Evolutionary conservation across 2,329 filamentous ascomycete genomes (phyloP).

Genomic region (Fusarium nisikadoi): DNA sequence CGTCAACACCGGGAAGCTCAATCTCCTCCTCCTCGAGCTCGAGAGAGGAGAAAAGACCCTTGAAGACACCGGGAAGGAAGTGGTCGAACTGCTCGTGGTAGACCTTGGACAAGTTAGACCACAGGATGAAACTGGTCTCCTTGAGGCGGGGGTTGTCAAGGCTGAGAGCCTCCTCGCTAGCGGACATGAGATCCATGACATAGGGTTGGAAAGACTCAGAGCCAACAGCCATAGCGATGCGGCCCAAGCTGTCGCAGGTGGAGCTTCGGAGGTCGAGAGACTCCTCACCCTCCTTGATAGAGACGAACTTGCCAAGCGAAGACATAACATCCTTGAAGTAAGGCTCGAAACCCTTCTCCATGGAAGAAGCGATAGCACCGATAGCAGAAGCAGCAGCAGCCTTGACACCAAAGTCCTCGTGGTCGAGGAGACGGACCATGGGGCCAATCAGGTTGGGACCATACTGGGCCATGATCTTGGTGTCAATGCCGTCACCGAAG

Average conservation of each 20-base stretch:
- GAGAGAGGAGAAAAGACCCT: slow-evolving; percentile 84
- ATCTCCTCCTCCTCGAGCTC: slow-evolving; percentile 90
- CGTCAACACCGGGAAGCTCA: slow-evolving; percentile 72
- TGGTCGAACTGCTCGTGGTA: slow-evolving; percentile 86
- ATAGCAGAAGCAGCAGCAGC: slow-evolving; percentile 88
- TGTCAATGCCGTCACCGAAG: slow-evolving; percentile 88
- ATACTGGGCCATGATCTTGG: slow-evolving; percentile 79
- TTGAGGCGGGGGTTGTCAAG: slow-evolving; percentile 90
- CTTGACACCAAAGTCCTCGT: slow-evolving; percentile 90
- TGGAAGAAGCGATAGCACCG: slow-evolving; percentile 87
- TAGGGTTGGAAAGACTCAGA: slow-evolving; percentile 88
- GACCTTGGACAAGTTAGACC: slow-evolving; percentile 93
- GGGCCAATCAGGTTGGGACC: slow-evolving; percentile 84
- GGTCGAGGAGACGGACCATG: slow-evolving; percentile 83
- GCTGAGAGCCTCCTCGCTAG: slow-evolving; percentile 89
- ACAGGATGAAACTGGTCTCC: slow-evolving; percentile 97
- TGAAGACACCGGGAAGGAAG: slow-evolving; percentile 81
- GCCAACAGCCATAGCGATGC: slow-evolving; percentile 90
- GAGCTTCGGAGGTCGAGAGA: slow-evolving; percentile 90
- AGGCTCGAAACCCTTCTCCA: slow-evolving; percentile 85
- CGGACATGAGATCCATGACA: slow-evolving; percentile 88
- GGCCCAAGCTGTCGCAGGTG: slow-evolving; percentile 91
- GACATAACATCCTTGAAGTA: slow-evolving; percentile 94
- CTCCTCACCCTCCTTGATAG: slow-evolving; percentile 88
- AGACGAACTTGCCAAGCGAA: slow-evolving; percentile 83